Base-by-base conservation (phyloP, 768 basidiomycete genomes). In the Coprinellus micaceus region DNA sequence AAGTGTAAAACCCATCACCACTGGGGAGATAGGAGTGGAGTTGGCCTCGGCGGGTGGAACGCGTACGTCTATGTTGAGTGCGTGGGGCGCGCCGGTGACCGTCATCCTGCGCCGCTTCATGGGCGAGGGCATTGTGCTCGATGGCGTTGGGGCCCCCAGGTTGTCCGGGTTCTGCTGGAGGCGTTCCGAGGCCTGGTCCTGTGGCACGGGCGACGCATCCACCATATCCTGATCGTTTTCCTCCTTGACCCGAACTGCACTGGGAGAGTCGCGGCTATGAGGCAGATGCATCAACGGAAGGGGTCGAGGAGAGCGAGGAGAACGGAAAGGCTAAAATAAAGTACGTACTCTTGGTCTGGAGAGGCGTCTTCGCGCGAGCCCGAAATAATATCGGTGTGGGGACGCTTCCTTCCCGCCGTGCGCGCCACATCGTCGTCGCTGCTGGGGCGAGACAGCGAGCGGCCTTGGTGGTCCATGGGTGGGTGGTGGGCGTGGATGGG, bases 61-160 rank as follows among this genome's bases (percentile, higher is more conserved):
- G 44, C 76, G 65, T 50, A 82, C 75, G 61, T 83, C 76, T 29
- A 84, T 82, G 65, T 83, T 80, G 62, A 82, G 75, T 39, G 77
- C 72, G 58, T 78, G 77, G 26, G 81, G 79, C 1, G 80, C 71
- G 57, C 86, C 85, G 65, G 81, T 83, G 68, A 88, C 76, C 40
- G 88, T 89, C 58, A 87, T 82, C 43, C 89, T 83, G 60, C 89
- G 83, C 60, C 79, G 84, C 79, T 88, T 87, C 25, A 74, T 68
- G 5, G 79, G 77, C 22, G 76, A 72, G 3, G 81, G 78, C 47
- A 67, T 75, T 30, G 72, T 59, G 56, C 64, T 68, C 45, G 81
- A 77, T 0, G 78, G 74, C 26, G 77, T 66, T 13, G 76, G 78
- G 10, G 73, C 68, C 54, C 64, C 59, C 5, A 24, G 44, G 1